Conservation (phyloP, 1,284 basidiomycete genomes). For the Heimioporus punctisporus region DNA sequence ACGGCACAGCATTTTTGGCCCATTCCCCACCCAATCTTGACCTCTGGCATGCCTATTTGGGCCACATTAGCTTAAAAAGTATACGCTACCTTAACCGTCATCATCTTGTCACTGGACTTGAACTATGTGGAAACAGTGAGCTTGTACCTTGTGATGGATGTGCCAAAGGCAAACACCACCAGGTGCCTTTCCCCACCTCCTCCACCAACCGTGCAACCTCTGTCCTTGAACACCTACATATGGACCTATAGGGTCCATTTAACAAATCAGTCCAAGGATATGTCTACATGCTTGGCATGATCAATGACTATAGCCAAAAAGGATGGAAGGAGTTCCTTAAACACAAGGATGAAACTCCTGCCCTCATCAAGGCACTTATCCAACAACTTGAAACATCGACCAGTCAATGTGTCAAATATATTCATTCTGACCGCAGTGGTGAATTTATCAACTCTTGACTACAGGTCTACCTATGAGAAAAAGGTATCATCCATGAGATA, state of each 20-base stretch:
- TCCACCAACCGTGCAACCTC: background rate
- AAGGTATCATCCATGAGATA: background rate
- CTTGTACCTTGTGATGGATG: background rate
- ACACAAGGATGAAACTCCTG: constrained; percentile 5
- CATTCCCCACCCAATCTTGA: too few relatives aligned
- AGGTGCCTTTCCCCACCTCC: background rate
- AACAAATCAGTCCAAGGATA: constrained; percentile 2
- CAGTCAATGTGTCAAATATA: background rate
- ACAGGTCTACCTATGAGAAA: background rate
- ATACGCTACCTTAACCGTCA: too few relatives aligned
- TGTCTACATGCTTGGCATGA: background rate
- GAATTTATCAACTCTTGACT: background rate
- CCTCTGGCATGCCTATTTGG: too few relatives aligned
- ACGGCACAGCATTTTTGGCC: too few relatives aligned
- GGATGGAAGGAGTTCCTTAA: constrained; percentile 10
- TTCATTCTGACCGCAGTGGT: background rate
- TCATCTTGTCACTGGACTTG: too few relatives aligned
- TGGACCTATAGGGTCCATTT: constrained; percentile 11
- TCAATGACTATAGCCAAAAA: constrained; percentile 12
- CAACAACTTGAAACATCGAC: background rate
- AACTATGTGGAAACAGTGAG: background rate
- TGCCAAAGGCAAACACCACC: background rate
- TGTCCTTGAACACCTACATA: background rate
- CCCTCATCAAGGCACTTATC: background rate
- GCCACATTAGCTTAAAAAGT: too few relatives aligned